Base-by-base conservation (phyloP, 331 rosid species). In the Rhamnella rubrinervis region DNA sequence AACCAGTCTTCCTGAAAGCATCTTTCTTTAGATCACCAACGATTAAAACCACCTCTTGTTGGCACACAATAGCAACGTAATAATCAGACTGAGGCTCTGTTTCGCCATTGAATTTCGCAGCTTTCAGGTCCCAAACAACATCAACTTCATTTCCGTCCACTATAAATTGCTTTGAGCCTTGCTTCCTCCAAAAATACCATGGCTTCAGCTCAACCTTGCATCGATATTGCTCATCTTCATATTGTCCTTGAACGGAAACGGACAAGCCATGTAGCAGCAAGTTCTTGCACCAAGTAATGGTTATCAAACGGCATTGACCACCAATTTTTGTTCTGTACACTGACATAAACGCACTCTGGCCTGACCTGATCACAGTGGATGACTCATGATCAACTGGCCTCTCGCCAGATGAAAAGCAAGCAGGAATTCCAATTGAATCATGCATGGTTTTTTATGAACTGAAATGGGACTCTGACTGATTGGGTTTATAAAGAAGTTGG, bases 121-220 rank as follows among this genome's bases (percentile, higher is more conserved):
- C 85, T 49, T 82, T 91, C 6, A 93, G 88, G 80, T 93, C 97
- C 98, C 98, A 93, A 52, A 85, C 89, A 12, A 93, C 76, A 37
- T 81, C 83, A 20, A 93, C 89, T 11, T 72, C 49, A 66, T 65
- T 83, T 0, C 89, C 91, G 51, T 91, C 96, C 5, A 91, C 83
- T n/a, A 44, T 53, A 61, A 93, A 84, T 7, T 84, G 84, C 80
- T 87, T 93, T 25, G 96, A 86, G 18, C 98, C 98, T 63, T 87
- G 90, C 75, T 88, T 93, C 73, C 92, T 87, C 97, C 97, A 91
- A 61, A 93, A 93, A 80, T 87, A 84, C 98, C 98, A 93, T 19
- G 98, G 97, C 44, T 93, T 93, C 47, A 93, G 86, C 87, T 93
- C 95, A 14, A 93, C 85, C 80, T 91, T 93, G 84, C 97, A 90